Evolutionary conservation across 192 early-diverging fungal species (phyloP), one percentile per base, ranked within the genome.

Genomic region (Backusella parvicylindrica): DNA sequence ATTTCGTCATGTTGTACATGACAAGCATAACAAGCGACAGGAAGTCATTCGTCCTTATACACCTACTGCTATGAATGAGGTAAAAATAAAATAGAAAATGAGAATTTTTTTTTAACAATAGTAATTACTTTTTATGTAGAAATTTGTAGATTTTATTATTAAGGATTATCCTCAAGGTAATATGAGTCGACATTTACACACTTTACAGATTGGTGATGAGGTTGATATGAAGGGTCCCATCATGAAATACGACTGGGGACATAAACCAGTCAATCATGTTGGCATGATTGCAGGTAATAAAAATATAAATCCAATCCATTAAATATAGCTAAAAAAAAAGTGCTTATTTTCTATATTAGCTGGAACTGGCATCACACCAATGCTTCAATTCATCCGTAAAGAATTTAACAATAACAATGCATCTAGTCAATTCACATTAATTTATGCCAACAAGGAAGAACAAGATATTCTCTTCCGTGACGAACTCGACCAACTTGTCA

Each of bases 221-320:
- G 79, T 94, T 9, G 86, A 90, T 26, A 82, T 95, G 73, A 92
- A 92, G 82, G 93, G 93, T 2, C 93, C 93, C 70, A 88, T 91
- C 71, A 73, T 73, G 41, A 92, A 93, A 84, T 89, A 83, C 73
- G 64, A 77, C 41, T 88, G 91, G 77, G 82, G 84, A 71, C 78
- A 89, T 21, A 92, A 90, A 84, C 79, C 90, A 78, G 83, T 83
- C 56, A 72, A 85, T 21, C 70, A 89, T 71, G 84, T 95, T 65
- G 91, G 84, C 33, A 80, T 95, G 87, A 86, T 95, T 75, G 93
- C 93, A 67, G 80, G 80, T 77, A 69, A 73, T n/a, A 53, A 5
- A 28, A 15, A 63, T 23, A 3, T 1, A 0, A 3, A 21, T 9
- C 18, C 21, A 63, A 23, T 63, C 4, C 11, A 28, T 13, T 28